Base-by-base conservation (phyloP, 305 asterid genomes). In the Fraxinus baroniana region DNA sequence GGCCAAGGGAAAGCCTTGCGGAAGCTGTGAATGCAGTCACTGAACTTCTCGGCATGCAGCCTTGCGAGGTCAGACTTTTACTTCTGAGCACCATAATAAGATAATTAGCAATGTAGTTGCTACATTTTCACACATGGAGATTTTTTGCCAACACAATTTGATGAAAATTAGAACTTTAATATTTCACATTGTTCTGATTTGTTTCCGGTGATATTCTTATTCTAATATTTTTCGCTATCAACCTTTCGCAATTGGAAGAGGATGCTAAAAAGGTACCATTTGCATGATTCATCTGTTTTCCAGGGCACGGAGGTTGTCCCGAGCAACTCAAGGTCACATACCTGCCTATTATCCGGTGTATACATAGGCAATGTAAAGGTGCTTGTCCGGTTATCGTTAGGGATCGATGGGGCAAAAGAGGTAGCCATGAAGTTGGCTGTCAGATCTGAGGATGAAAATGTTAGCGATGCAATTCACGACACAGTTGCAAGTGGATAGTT, bases 341-440 rank as follows among this genome's bases (percentile, higher is more conserved):
- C 95, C 30, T 93, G 98, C 85, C 87, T 95, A 85, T 84, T 95
- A 82, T 95, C 98, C 10, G 98, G 98, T 73, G 93, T 92, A 68
- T 95, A 92, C 86, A 92, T 92, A 30, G 98, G 98, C 74, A 90
- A 89, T 13, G 91, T 87, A 62, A 95, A 91, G 91, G 98, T 95
- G 82, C 94, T 95, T 5, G 98, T 95, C 62, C 91, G 97, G 28
- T 79, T 95, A 76, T 92, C 97, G 13, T 92, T 93, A 41, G 98
- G 98, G 74, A 89, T 95, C 5, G 97, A 93, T 82, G 91, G 85
- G 3, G 70, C 91, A 17, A 95, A 92, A 85, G 98, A 95, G 80
- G 98, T 95, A 71, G 98, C 98, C 0, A 95, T 95, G 98, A 95
- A 95, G 85, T 85, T 95, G 89, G 90, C 92, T 2, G 98, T 92